Evolutionary conservation across 140 eudicot genomes (phyloP).

Genomic region (Bidens hawaiensis): DNA sequence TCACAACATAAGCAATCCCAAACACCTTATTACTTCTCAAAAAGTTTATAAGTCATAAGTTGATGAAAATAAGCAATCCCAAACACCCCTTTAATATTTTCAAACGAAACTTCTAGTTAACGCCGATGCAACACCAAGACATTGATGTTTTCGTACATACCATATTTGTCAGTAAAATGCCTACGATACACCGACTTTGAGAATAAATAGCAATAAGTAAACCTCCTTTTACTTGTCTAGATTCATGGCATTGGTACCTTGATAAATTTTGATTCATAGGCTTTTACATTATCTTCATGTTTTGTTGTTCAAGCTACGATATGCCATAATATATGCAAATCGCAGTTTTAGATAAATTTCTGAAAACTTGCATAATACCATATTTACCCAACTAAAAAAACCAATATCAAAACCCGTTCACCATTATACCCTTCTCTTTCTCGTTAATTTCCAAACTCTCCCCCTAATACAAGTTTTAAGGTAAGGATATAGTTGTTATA

Average conservation of each 20-base stretch:
- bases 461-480: not conserved
- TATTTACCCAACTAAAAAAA: not conserved
- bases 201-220: not conserved
- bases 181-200: not conserved
- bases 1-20: too few relatives aligned
- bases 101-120: not conserved
- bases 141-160: constrained; percentile 5
- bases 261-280: not conserved
- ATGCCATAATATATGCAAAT: not conserved
- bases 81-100: too few relatives aligned
- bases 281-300: not conserved
- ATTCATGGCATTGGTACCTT: not conserved
- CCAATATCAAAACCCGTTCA: not conserved
- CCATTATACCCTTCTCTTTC: not conserved
- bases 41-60: too few relatives aligned
- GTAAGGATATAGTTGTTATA: not conserved
- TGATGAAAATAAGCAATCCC: too few relatives aligned
- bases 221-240: not conserved
- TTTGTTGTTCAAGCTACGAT: not conserved
- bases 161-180: not conserved
- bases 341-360: not conserved
- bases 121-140: not conserved
- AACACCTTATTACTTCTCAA: too few relatives aligned
- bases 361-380: not conserved
- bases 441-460: not conserved